A percentile compares a stretch with the other conserved stretches of the same genome.
Conservation (phyloP, 306 rosid species). For the Adenanthera pavonina region DNA sequence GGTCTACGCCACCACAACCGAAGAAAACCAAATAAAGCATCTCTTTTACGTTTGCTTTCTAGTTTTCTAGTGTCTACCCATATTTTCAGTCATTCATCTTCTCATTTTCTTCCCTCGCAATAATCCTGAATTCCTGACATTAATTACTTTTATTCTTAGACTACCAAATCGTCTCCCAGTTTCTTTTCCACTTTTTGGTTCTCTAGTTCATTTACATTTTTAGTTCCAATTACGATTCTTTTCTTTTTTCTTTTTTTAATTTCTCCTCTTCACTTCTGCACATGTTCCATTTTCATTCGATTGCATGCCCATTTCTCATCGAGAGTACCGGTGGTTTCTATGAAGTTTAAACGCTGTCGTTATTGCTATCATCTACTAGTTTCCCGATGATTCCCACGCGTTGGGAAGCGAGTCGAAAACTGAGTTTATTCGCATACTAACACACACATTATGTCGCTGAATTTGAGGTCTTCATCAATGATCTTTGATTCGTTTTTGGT, state of each 20-base stretch:
- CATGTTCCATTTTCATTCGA: neutral
- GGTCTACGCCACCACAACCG: neutral
- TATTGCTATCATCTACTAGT: constrained; percentile 6
- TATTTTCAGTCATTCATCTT: neutral
- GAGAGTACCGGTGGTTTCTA: constrained; percentile 4
- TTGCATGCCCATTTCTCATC: neutral
- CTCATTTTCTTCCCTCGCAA: neutral
- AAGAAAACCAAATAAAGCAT: neutral
- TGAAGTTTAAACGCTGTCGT: constrained; percentile 19
- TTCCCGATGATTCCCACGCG: neutral
- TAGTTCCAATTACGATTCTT: neutral
- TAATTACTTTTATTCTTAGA: neutral
- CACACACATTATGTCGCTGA: neutral
- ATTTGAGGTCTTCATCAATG: neutral
- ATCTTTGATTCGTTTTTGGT: neutral
- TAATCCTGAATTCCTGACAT: neutral
- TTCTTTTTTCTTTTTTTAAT: neutral
- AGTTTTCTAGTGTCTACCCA: neutral
- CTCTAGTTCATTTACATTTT: neutral
- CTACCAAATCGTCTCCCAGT: neutral
- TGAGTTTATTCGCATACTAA: neutral
- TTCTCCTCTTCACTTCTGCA: neutral
- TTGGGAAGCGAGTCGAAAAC: constrained; percentile 8
- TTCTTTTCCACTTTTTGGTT: neutral
- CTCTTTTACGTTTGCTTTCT: neutral